These are phyloP conservation scores for Alternaria sp. DNA, from an alignment of 2,329 filamentous ascomycete species.

Conservation along the genomic window DNA sequence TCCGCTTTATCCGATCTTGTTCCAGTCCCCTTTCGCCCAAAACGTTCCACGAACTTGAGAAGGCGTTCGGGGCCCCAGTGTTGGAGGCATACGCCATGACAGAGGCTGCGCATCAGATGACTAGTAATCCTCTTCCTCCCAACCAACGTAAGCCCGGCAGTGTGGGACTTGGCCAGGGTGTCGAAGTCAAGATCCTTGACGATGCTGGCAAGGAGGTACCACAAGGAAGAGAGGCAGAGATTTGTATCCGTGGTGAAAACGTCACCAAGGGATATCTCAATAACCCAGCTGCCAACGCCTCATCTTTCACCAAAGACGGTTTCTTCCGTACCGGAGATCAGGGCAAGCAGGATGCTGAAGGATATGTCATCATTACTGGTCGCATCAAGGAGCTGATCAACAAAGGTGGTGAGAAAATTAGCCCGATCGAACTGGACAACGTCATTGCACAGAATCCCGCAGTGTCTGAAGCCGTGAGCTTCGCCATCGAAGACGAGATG, in stretches of 20 bases:
- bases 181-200: constrained; percentile 81
- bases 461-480: constrained; percentile 81
- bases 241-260: constrained; percentile 83
- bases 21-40: constrained; percentile 85
- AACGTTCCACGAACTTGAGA: constrained; percentile 80
- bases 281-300: constrained; percentile 78
- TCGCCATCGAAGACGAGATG: constrained; percentile 82
- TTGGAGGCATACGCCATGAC: constrained; percentile 95
- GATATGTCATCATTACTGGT: constrained; percentile 87
- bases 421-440: constrained; percentile 87
- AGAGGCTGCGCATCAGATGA: constrained; percentile 87
- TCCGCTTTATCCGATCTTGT: constrained; percentile 89
- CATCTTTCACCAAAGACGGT: constrained; percentile 76
- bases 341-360: constrained; percentile 80
- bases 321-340: constrained; percentile 92
- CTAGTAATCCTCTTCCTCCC: constrained; percentile 69
- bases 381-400: constrained; percentile 94
- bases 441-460: constrained; percentile 76
- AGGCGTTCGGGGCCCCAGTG: constrained; percentile 78
- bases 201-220: constrained; percentile 72
- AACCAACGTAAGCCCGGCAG: constrained; percentile 81
- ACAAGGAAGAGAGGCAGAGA: constrained; percentile 78
- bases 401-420: constrained; percentile 90
- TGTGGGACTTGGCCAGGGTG: constrained; percentile 83
- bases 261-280: constrained; percentile 88